Evolutionary conservation across 2,329 filamentous ascomycete species (phyloP), one percentile per base, ranked within the genome.

Genomic region (Incumbomyces lentus): DNA sequence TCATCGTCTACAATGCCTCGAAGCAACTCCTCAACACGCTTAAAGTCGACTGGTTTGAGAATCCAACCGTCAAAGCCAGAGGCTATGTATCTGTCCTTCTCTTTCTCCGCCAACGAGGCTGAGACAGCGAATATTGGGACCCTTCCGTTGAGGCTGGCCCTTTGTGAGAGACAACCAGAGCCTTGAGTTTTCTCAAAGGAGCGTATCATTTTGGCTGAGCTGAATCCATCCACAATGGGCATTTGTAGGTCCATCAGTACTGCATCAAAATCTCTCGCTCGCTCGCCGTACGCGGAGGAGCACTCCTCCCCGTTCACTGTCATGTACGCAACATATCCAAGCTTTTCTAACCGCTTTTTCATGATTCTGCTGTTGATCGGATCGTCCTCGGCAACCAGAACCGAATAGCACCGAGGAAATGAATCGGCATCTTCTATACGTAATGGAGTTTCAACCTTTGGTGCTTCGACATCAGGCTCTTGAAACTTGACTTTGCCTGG

Each of bases 191-290:
- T 75, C 60, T 93, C 87, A 44, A 75, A 80, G 0, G 78, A 79
- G 19, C 88, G 75, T 51, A 94, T 94, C 75, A 87, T 83, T 63
- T 86, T 88, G 0, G 87, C 84, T 13, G 86, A 87, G 2, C 75
- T 79, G 19, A 89, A 73, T 12, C 88, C 88, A 59, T 94, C 86
- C 3, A 93, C 84, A 29, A 94, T 92, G 14, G 88, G 87, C 88
- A 95, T 94, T 86, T 94, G 86, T 76, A 95, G 87, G 60, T 94
- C 88, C 88, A 94, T 94, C 52, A 95, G 71, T 40, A 95, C 72
- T 4, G 87, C 81, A 61, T 94, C 86, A 58, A 85, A 92, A 17
- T 67, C 65, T 19, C 62, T 62, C 0, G 80, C 70, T 42, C 72
- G 74, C 38, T 86, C 82, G 41, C 72, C 74, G 61, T 85, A 89